Evolutionary conservation across 495 filamentous ascomycete species (phyloP), one percentile per base, ranked within the genome.

Genomic region (Penicillium waksmanii): DNA sequence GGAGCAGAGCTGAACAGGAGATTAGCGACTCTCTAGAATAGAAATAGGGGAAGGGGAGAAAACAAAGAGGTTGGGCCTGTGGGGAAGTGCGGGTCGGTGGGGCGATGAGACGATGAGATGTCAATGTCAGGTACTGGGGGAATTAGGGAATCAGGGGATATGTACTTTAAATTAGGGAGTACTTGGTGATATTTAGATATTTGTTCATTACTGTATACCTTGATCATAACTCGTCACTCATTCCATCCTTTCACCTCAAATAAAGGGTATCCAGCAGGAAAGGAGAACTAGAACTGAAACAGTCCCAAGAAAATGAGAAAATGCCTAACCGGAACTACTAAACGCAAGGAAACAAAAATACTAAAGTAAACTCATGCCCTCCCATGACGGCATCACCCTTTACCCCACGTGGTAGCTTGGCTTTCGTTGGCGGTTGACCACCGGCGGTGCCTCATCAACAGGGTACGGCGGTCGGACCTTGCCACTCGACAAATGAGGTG

Each of bases 341-440:
- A 23, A 23, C 23, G 23, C 3, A 23, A 23, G 4, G 23, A 23
- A n/a, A n/a, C n/a, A n/a, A n/a, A n/a, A n/a, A n/a, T n/a, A n/a
- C n/a, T n/a, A n/a, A n/a, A n/a, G n/a, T n/a, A n/a, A n/a, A n/a
- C n/a, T n/a, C n/a, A n/a, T n/a, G n/a, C n/a, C n/a, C n/a, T 46
- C 15, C 4, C 43, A 46, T 21, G 43, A 21, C 18, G 9, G 33
- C 57, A 40, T 17, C 55, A 38, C 50, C 11, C 48, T 69, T 81
- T 74, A 86, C 60, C 84, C 77, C 52, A 81, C 76, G 59, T 81
- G 81, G 65, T 87, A 93, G 60, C 91, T 88, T 9, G 93, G 93
- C 73, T 97, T 97, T 67, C 88, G 86, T 55, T 89, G 87, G 79
- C 89, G 85, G 63, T 96, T 94, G 5, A 96, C 91, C 12, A 80